These are phyloP conservation scores for Yamadazyma phyllophila DNA, from an alignment of 805 yeast species.

Conservation along the genomic window DNA sequence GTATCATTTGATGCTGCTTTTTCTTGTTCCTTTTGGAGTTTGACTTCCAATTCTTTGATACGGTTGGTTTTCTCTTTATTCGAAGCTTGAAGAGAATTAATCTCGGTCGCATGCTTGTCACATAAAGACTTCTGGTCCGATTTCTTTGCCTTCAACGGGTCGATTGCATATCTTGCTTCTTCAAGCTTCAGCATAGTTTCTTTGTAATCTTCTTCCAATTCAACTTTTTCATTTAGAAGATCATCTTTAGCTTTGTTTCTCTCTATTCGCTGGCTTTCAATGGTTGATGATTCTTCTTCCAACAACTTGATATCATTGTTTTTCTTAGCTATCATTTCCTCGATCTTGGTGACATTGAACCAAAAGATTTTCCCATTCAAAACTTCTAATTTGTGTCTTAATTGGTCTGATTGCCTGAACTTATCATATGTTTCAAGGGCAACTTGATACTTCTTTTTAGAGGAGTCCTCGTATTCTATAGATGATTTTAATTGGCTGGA, in stretches of 20 bases:
- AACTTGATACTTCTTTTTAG: constrained; percentile 28
- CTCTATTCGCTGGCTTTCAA: background rate
- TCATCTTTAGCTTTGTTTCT: background rate
- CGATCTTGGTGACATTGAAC: constrained; percentile 37
- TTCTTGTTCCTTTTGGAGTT: constrained; percentile 17
- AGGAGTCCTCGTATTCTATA: constrained; percentile 21
- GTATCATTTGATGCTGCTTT: constrained; percentile 9
- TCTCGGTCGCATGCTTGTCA: background rate
- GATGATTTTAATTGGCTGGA: constrained; percentile 27
- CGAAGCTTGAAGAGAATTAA: background rate
- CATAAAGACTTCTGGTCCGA: background rate
- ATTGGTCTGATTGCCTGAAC: constrained; percentile 31
- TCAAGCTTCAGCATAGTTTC: background rate
- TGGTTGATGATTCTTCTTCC: too few species aligned
- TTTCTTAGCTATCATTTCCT: constrained; percentile 14
- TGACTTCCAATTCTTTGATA: constrained; percentile 16
- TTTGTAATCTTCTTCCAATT: constrained; percentile 6
- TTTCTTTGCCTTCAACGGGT: constrained; percentile 9
- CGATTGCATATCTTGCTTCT: background rate
- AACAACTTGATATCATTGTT: too few species aligned
- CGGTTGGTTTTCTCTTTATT: constrained; percentile 2
- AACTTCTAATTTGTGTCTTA: constrained; percentile 30
- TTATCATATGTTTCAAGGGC: constrained; percentile 29
- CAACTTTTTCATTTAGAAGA: constrained; percentile 5
- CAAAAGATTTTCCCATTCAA: constrained; percentile 43